Percentiles rank a stretch among this genome's conserved stretches.
These are phyloP conservation scores for Myxozyma sirexii DNA, from an alignment of 805 yeast species.

Conservation along the genomic window DNA sequence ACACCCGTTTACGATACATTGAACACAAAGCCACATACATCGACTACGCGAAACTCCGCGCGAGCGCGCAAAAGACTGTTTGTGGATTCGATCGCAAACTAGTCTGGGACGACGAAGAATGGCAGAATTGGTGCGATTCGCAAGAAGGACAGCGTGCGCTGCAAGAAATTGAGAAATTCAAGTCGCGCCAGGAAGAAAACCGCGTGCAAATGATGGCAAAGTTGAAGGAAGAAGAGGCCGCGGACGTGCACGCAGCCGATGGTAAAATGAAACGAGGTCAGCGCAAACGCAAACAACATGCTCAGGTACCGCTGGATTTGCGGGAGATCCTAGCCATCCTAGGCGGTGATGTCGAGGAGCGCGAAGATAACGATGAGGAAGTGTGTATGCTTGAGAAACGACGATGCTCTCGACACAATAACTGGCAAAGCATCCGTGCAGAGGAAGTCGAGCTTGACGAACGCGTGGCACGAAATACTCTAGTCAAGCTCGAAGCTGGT, in stretches of 20 bases:
- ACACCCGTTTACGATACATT: slow-evolving; percentile 32
- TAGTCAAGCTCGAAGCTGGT: slow-evolving; percentile 13
- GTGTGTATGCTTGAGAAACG: slow-evolving; percentile 34
- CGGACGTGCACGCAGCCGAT: not conserved
- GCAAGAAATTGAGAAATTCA: slow-evolving; percentile 9
- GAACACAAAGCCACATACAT: slow-evolving; percentile 26
- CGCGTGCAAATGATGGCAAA: not conserved
- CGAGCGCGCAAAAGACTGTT: slow-evolving; percentile 38
- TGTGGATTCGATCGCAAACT: slow-evolving; percentile 38
- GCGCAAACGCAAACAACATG: slow-evolving; percentile 6
- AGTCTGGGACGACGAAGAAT: slow-evolving; percentile 37
- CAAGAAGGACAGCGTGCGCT: slow-evolving; percentile 21
- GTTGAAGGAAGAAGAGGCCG: not conserved
- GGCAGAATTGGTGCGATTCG: slow-evolving; percentile 31
- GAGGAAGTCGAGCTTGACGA: slow-evolving; percentile 33
- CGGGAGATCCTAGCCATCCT: slow-evolving; percentile 13
- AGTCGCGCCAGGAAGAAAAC: slow-evolving; percentile 7
- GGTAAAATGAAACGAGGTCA: not conserved
- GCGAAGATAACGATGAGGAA: slow-evolving; percentile 11
- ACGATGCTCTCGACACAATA: slow-evolving; percentile 31
- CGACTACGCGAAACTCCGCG: slow-evolving; percentile 31
- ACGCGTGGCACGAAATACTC: slow-evolving; percentile 12
- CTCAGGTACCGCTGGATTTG: slow-evolving; percentile 7
- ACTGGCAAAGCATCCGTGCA: slow-evolving; percentile 34
- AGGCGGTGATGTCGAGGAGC: not conserved